Base-by-base conservation (phyloP, 768 basidiomycete genomes). In the Hortiboletus campestris region DNA sequence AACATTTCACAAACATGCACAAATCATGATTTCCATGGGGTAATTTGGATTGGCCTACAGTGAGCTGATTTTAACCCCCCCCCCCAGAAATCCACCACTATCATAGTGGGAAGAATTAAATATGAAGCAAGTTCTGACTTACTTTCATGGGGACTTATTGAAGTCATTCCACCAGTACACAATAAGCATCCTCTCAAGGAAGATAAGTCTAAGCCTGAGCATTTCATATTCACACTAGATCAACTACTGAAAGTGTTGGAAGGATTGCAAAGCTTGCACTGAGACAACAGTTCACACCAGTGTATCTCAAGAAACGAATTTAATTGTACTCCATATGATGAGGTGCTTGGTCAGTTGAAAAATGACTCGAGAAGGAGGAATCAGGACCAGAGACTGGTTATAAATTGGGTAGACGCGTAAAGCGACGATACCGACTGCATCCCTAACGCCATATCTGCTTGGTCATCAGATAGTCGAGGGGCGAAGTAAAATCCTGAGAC, bases 401-500 rank as follows among this genome's bases (percentile, higher is more conserved):
- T 31, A 51, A 57, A 40, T n/a, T 34, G 57, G 20, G 44, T 50
- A 32, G 41, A 20, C 19, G 51, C 38, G 22, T 44, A 41, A 41
- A 58, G 17, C 10, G 56, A 52, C 6, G 58, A 52, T 11, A 51
- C 39, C 19, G 53, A 49, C 19, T 53, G 42, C 34, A 46, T 22
- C 29, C 40, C 46, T 9, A 59, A 9, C 14, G 28, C 29, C 25
- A 65, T 35, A 16, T 59, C 66, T 25, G 55, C 60, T 41, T 53
- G 49, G 16, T 70, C 67, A 20, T 59, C 60, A n/a, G 63, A 59
- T 13, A 60, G 49, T 28, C 70, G 68, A 13, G 91, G 91, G 2
- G 92, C 95, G 63, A 85, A 96, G 77, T 88, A 98, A 77, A 98
- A 99, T 20, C 97, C 97, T 31, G 91, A 83, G 35, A 83, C 72